Evolutionary conservation across 1,284 basidiomycete genomes (phyloP).

Genomic region (Leccinum brunneo-olivaceum): DNA sequence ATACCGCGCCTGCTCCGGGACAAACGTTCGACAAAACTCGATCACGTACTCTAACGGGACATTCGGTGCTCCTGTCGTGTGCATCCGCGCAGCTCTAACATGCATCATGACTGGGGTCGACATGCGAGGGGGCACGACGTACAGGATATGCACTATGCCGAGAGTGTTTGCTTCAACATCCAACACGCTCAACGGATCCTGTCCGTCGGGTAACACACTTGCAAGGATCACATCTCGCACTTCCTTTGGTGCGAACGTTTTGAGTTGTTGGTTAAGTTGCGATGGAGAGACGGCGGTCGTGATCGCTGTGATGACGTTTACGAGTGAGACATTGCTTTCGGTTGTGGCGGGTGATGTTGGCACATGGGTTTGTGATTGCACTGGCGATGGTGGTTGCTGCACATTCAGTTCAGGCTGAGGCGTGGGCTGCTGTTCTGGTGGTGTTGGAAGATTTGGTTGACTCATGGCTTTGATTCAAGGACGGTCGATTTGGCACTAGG

Average conservation of each 20-base stretch:
- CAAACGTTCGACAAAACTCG: slow-evolving; percentile 53
- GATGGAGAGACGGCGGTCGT: slow-evolving; percentile 33
- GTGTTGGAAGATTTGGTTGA: slow-evolving; percentile 22
- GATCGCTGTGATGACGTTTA: slow-evolving; percentile 41
- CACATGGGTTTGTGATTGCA: slow-evolving; percentile 5
- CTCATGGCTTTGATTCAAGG: slow-evolving; percentile 17
- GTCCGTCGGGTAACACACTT: slow-evolving; percentile 42
- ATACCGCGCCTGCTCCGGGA: slow-evolving; percentile 51
- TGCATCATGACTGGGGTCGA: neutral
- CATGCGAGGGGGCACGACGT: slow-evolving; percentile 25
- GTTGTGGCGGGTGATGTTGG: slow-evolving; percentile 5
- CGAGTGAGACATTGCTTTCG: slow-evolving; percentile 28
- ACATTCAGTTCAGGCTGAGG: slow-evolving; percentile 18
- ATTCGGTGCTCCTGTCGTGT: slow-evolving; percentile 28
- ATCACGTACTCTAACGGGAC: slow-evolving; percentile 40
- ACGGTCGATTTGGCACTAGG: too few relatives aligned
- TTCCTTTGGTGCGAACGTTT: slow-evolving; percentile 38
- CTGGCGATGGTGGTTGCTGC: slow-evolving; percentile 17
- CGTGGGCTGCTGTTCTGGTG: slow-evolving; percentile 16
- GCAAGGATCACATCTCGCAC: slow-evolving; percentile 44
- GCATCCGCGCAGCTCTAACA: slow-evolving; percentile 48
- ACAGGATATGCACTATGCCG: slow-evolving; percentile 67
- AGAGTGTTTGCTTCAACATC: slow-evolving; percentile 52
- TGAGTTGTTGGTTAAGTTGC: slow-evolving; percentile 38
- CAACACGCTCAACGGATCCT: slow-evolving; percentile 56